These are phyloP conservation scores for Xylaria nigripes DNA, from an alignment of 495 filamentous ascomycete species.

Conservation along the genomic window DNA sequence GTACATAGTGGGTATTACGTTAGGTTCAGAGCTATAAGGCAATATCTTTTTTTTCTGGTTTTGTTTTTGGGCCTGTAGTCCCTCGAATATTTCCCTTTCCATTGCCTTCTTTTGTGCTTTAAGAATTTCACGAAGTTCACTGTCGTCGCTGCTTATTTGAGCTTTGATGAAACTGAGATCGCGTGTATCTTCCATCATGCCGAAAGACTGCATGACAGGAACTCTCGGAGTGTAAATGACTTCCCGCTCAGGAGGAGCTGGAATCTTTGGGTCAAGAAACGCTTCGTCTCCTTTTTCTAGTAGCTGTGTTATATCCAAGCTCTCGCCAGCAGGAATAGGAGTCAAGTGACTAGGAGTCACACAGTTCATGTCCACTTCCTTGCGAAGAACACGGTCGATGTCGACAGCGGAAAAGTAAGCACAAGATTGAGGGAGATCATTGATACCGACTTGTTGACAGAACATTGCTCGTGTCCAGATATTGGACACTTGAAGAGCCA, in stretches of 20 bases:
- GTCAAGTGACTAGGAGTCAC: constrained; percentile 77
- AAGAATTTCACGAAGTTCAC: constrained; percentile 66
- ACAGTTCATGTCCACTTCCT: constrained; percentile 97
- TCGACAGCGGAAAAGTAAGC: constrained; percentile 95
- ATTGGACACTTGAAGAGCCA: constrained; percentile 91
- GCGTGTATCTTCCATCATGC: constrained; percentile 18
- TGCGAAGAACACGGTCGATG: constrained; percentile 85
- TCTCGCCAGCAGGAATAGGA: constrained; percentile 78
- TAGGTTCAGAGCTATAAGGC: constrained; percentile 23
- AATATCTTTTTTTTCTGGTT: constrained; percentile 16
- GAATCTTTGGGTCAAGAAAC: constrained; percentile 54
- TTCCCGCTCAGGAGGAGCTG: constrained; percentile 49
- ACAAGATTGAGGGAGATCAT: constrained; percentile 87
- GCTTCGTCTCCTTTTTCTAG: constrained; percentile 59
- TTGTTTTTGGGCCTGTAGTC: constrained; percentile 7
- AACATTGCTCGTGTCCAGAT: constrained; percentile 98
- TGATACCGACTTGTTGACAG: constrained; percentile 88
- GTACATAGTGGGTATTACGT: constrained; percentile 24
- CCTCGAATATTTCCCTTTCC: neutral
- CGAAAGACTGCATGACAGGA: constrained; percentile 70
- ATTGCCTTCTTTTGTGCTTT: constrained; percentile 41
- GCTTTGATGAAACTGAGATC: constrained; percentile 64
- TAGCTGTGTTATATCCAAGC: constrained; percentile 66
- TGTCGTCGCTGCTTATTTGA: constrained; percentile 70
- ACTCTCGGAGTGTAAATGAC: constrained; percentile 61